Evolutionary conservation across 2,329 filamentous ascomycete genomes (phyloP), one percentile per base, ranked within the genome.

Genomic region (Hirsutella rhossiliensis): DNA sequence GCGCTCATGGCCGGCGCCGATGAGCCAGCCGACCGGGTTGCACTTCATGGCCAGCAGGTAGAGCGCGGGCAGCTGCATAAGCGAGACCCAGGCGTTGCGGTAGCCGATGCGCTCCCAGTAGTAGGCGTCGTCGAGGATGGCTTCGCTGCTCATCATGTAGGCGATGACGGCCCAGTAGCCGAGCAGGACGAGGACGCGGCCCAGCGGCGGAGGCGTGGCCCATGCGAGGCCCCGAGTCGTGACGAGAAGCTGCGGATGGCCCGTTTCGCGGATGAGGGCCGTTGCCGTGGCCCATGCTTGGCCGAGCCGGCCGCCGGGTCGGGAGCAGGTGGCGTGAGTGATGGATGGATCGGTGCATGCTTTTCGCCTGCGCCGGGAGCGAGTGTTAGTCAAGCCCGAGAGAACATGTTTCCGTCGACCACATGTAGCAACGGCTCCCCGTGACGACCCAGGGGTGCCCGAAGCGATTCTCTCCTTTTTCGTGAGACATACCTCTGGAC

Each of bases 101-200:
- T 77, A 84, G 6, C 75, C 80, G 45, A 83, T 74, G 47, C 78
- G 76, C 57, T 84, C 80, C 65, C 69, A 79, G 56, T 71, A 80
- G 51, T 72, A 72, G 37, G 65, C 67, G 49, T 80, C 77, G 23
- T 70, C 53, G 38, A 69, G 50, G 38, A 77, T 58, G 41, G 68
- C 71, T 19, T 63, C 62, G 48, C 65, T 63, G 3, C 64, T 62
- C 68, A 78, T 75, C 65, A 80, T 73, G 57, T 72, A 76, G 45
- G 74, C 62, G 41, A 81, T 62, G 47, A 80, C 62, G 34, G 71
- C 67, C 75, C 76, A 80, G 59, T 82, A 82, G 47, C 62, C 62
- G 12, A 71, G 53, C 2, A 82, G 60, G 27, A 75, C 54, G 12
- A 80, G 54, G 6, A 75, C 56, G 19, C 73, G 73, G n/a, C 78